Evolutionary conservation across 805 yeast genomes (phyloP).

Genomic region (Nakazawaea holstii): DNA sequence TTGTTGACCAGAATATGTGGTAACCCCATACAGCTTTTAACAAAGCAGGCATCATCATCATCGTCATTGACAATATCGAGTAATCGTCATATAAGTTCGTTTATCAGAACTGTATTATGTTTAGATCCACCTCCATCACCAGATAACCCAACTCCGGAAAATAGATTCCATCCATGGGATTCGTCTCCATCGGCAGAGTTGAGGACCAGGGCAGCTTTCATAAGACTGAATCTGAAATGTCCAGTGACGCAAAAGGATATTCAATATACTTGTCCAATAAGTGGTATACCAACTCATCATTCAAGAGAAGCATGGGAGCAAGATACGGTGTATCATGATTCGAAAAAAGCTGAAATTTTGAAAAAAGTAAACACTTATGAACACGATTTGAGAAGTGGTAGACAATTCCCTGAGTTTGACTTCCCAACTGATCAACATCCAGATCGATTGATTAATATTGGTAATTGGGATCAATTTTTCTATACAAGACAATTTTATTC

Average conservation of each 20-base stretch:
- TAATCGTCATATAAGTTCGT: constrained; percentile 21
- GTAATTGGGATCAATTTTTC: constrained; percentile 88
- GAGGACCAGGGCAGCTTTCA: constrained; percentile 86
- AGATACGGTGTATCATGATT: constrained; percentile 66
- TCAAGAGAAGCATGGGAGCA: constrained; percentile 82
- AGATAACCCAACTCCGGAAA: constrained; percentile 64
- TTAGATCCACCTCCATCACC: constrained; percentile 61
- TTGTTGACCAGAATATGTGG: neutral
- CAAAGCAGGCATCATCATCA: neutral
- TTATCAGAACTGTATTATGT: constrained; percentile 30
- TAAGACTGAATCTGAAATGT: constrained; percentile 81
- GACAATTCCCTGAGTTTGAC: constrained; percentile 93
- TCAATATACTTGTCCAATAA: constrained; percentile 81
- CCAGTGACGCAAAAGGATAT: constrained; percentile 84
- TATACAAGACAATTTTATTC: constrained; percentile 91
- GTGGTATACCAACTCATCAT: constrained; percentile 97
- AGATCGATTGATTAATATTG: constrained; percentile 71
- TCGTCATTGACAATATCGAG: neutral
- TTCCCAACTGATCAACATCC: constrained; percentile 77
- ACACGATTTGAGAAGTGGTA: constrained; percentile 90
- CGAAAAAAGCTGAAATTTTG: constrained; percentile 64
- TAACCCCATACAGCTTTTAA: neutral
- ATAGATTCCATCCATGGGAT: constrained; percentile 86
- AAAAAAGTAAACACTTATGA: constrained; percentile 88
- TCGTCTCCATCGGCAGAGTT: constrained; percentile 84